Evolutionary conservation across 1,284 basidiomycete species (phyloP), one percentile per base, ranked within the genome.

Genomic region (Gomphus bonarii): DNA sequence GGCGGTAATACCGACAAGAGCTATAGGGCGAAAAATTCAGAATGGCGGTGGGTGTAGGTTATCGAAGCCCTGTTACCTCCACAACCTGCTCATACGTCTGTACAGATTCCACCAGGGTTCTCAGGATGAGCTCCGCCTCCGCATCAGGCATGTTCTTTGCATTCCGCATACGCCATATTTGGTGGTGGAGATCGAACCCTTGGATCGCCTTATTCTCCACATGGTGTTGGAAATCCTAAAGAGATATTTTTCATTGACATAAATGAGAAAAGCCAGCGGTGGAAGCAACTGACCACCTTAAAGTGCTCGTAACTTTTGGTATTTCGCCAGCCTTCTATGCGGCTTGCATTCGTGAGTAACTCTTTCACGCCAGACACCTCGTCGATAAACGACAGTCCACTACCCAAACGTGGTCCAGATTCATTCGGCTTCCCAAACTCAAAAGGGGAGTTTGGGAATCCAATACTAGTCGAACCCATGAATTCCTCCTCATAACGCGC

Each of bases 41-140:
- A n/a, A 42, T 38, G 30, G 54, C 48, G 14, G 9, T 48, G 20
- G 36, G 30, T 20, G 44, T 9, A 25, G 7, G 25, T 42, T 50
- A 47, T 16, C n/a, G 12, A 46, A 50, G 43, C 46, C 56, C 16
- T 69, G 80, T 59, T 64, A 91, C 94, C 79, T 98, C 93, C 5
- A 91, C 79, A 2, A 94, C 85, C 70, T 97, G 89, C 55, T 94
- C 90, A 65, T 95, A 92, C 0, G 81, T 78, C 61, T 78, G 79
- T 38, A 90, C 75, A 58, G 78, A 79, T 31, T 85, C 80, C 0
- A 82, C 79, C 9, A 98, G 70, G 2, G 82, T 80, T 12, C 80
- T 76, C 71, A 90, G 85, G 62, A 97, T 93, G 35, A 83, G 65
- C 61, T 86, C 79, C 0, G 81, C 81, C 70, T 98, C 90, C 1